phyloP scores from a whole-genome alignment of 805 yeast genomes.

The Candida saitoana region DNA sequence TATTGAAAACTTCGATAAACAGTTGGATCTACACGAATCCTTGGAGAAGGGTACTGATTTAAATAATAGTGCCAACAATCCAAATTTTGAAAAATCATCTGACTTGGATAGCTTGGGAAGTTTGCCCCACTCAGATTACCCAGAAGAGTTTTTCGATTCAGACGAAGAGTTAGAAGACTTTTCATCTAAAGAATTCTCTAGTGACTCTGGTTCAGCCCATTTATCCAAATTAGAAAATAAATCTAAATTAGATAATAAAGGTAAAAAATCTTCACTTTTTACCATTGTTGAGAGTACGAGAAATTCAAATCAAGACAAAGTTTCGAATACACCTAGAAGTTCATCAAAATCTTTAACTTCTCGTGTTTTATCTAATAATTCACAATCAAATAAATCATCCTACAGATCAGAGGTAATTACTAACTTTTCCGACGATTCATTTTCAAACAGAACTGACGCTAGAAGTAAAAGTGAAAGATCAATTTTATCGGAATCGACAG shows the following conservation, averaged over 20 bases:
- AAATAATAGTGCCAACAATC: slow-evolving; percentile 2
- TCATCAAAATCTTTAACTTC: background rate
- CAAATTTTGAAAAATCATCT: background rate
- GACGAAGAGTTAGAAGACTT: background rate
- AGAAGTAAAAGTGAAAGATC: background rate
- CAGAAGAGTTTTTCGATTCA: slow-evolving; percentile 2
- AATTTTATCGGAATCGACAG: background rate
- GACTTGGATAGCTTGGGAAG: background rate
- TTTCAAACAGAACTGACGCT: background rate
- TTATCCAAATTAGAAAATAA: background rate
- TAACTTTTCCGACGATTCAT: background rate
- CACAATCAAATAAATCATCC: background rate
- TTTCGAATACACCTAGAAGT: background rate
- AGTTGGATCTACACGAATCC: slow-evolving; percentile 5
- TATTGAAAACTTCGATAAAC: slow-evolving; percentile 16
- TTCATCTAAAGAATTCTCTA: background rate
- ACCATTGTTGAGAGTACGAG: background rate
- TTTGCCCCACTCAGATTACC: slow-evolving; percentile 1
- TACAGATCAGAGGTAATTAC: background rate
- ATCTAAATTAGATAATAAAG: background rate
- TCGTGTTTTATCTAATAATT: background rate
- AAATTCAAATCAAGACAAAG: background rate
- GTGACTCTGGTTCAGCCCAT: background rate
- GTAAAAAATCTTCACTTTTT: background rate
- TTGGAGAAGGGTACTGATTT: background rate